Percentiles rank a stretch among this genome's conserved stretches.
Evolutionary conservation across 345 rosid genomes (phyloP).

Genomic region (Cochlearia excelsa): DNA sequence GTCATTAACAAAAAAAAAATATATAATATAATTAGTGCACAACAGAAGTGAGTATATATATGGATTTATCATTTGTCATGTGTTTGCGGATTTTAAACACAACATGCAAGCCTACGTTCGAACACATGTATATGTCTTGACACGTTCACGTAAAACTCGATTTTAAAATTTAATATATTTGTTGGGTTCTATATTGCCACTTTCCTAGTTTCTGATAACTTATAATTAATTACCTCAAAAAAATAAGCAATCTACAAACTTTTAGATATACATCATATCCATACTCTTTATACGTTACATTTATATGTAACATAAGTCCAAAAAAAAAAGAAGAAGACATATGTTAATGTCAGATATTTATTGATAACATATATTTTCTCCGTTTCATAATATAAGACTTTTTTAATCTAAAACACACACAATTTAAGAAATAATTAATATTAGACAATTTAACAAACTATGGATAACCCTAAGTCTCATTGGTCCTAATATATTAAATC

Average conservation of each 20-base stretch:
- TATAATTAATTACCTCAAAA: slow-evolving; percentile 21
- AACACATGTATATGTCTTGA: slow-evolving; percentile 34
- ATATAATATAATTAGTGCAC: background rate
- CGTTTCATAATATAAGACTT: too few relatives aligned
- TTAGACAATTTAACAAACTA: too few relatives aligned
- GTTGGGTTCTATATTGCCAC: slow-evolving; percentile 12
- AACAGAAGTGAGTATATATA: too few relatives aligned
- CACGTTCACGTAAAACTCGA: slow-evolving; percentile 33
- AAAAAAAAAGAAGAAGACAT: too few relatives aligned
- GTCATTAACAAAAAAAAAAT: too few relatives aligned
- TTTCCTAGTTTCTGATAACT: slow-evolving; percentile 32
- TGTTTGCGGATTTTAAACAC: slow-evolving; percentile 24
- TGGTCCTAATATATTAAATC: too few relatives aligned
- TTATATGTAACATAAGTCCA: background rate
- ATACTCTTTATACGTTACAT: background rate
- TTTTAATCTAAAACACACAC: too few relatives aligned
- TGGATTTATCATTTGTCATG: slow-evolving; percentile 21
- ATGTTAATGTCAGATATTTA: too few relatives aligned
- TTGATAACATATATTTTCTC: too few relatives aligned
- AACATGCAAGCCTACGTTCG: slow-evolving; percentile 30
- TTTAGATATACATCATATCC: slow-evolving; percentile 36
- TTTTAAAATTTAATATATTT: slow-evolving; percentile 3
- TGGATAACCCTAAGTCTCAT: too few relatives aligned
- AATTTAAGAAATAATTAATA: too few relatives aligned
- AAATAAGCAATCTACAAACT: slow-evolving; percentile 31